phyloP scores from a whole-genome alignment of 352 stramenopile species.

The Globisporangium okanoganense region DNA sequence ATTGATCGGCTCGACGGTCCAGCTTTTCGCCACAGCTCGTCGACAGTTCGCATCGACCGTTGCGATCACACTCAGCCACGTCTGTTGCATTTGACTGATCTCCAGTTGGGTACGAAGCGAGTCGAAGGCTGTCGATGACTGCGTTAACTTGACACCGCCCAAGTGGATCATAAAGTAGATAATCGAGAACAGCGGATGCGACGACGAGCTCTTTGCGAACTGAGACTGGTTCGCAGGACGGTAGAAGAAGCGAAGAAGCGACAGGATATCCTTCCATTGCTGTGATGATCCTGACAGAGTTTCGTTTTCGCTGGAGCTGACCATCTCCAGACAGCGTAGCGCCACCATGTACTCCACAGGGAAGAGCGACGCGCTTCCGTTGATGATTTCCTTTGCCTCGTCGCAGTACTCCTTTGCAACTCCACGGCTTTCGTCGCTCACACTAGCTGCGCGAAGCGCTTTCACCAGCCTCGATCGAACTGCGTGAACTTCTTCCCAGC shows the following conservation, averaged over 20 bases:
- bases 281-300: slow-evolving; percentile 25
- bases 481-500: slow-evolving; percentile 38
- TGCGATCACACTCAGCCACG: slow-evolving; percentile 34
- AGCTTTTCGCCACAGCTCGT: slow-evolving; percentile 32
- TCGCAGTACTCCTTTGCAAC: slow-evolving; percentile 28
- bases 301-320: slow-evolving; percentile 26
- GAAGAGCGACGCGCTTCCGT: slow-evolving; percentile 40
- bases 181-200: slow-evolving; percentile 50
- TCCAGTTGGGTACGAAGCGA: slow-evolving; percentile 29
- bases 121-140: background rate
- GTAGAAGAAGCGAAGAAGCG: slow-evolving; percentile 69
- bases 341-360: slow-evolving; percentile 65
- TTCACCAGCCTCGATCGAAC: slow-evolving; percentile 36
- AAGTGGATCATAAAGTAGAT: slow-evolving; percentile 36
- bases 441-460: slow-evolving; percentile 31
- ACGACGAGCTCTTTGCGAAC: slow-evolving; percentile 45
- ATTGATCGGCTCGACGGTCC: slow-evolving; percentile 26
- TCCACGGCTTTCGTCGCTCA: slow-evolving; percentile 10
- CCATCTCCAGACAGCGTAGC: slow-evolving; percentile 35
- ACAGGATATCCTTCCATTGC: slow-evolving; percentile 29
- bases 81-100: slow-evolving; percentile 24
- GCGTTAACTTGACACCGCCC: background rate
- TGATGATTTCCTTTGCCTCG: slow-evolving; percentile 28
- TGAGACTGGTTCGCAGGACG: slow-evolving; percentile 54
- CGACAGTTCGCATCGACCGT: slow-evolving; percentile 44